These are phyloP conservation scores for Citrus inodora DNA, from an alignment of 345 rosid genomes.

Conservation along the genomic window DNA sequence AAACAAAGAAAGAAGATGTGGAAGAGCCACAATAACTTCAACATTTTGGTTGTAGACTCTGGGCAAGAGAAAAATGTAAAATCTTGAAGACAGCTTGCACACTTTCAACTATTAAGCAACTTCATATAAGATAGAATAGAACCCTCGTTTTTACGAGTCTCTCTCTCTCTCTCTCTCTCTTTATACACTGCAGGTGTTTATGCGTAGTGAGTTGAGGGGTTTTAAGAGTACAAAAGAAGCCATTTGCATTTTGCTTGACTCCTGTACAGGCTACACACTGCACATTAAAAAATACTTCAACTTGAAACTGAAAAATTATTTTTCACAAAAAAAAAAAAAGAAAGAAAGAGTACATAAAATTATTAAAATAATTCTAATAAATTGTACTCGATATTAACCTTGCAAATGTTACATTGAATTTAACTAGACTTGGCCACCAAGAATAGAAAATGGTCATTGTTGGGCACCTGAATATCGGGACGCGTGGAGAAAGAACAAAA, in stretches of 20 bases:
- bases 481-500: not conserved
- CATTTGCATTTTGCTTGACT: not conserved
- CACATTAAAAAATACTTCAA: not conserved
- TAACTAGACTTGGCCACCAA: not conserved
- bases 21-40: conserved; percentile 24
- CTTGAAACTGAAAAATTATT: not conserved
- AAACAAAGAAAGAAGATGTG: conserved; percentile 37
- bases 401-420: not conserved
- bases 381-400: no score
- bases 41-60: conserved; percentile 3
- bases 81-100: not conserved
- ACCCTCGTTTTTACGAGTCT: no score
- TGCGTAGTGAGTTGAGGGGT: not conserved
- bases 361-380: no score
- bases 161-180: not conserved
- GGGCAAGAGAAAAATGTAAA: not conserved
- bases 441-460: not conserved
- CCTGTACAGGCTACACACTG: not conserved
- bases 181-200: not conserved
- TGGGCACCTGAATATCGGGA: not conserved
- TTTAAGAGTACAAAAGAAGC: conserved; percentile 6
- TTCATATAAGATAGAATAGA: not conserved
- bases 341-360: not conserved
- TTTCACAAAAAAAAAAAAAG: not conserved
- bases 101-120: not conserved